These are phyloP conservation scores for Parastagonospora avenae DNA, from an alignment of 2,329 filamentous ascomycete species.

Conservation along the genomic window DNA sequence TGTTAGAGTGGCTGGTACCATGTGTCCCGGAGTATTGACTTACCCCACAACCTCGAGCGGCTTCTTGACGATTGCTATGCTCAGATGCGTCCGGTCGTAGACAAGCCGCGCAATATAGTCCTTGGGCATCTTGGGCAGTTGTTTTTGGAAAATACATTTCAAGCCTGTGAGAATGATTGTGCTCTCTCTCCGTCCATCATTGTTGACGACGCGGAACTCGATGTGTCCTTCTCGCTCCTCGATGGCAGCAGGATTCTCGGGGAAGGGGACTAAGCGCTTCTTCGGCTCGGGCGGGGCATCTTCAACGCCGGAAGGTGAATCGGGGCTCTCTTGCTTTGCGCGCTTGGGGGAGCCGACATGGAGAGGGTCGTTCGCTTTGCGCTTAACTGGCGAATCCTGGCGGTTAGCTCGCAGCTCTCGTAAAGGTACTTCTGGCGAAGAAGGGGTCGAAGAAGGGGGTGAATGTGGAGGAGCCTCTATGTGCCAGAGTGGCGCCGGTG, in stretches of 20 bases:
- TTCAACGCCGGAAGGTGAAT: constrained; percentile 38
- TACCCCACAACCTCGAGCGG: constrained; percentile 85
- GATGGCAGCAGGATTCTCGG: constrained; percentile 90
- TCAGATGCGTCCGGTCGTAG: constrained; percentile 94
- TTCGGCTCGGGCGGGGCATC: constrained; percentile 47
- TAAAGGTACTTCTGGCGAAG: constrained; percentile 21
- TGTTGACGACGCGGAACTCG: constrained; percentile 97
- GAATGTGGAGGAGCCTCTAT: background rate
- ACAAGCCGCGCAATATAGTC: constrained; percentile 98
- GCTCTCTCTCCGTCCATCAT: constrained; percentile 85
- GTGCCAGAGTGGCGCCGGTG: constrained; percentile 1
- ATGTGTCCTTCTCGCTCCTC: constrained; percentile 95
- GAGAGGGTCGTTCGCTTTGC: constrained; percentile 73
- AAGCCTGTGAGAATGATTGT: constrained; percentile 93
- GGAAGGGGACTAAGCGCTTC: constrained; percentile 77
- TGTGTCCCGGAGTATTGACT: constrained; percentile 17
- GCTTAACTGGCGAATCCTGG: constrained; percentile 58
- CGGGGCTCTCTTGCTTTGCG: constrained; percentile 41
- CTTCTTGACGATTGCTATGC: constrained; percentile 96
- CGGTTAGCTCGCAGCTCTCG: constrained; percentile 18
- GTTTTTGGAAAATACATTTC: constrained; percentile 98
- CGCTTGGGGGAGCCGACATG: constrained; percentile 68
- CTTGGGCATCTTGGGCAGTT: constrained; percentile 98
- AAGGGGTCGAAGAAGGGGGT: background rate
- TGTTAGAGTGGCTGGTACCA: background rate